Evolutionary conservation across 768 basidiomycete genomes (phyloP), one percentile per base, ranked within the genome.

Genomic region (Leccinum obscurum): DNA sequence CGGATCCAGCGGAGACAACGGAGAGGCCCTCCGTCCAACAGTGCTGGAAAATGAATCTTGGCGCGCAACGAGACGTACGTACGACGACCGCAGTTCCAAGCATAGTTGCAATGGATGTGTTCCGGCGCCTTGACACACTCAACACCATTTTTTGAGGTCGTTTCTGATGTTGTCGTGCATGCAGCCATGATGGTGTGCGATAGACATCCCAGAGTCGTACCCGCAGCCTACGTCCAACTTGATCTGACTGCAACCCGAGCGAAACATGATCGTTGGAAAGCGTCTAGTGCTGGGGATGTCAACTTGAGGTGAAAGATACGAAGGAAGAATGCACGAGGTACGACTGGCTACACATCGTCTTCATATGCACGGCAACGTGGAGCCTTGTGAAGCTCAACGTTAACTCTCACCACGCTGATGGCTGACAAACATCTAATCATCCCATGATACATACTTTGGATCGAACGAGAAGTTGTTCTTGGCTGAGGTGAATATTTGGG

Each of bases 21-120:
- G 30, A 32, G 30, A 32, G 30, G 30, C 30, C 30, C 28, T 28
- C 28, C 28, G 7, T 28, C 7, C 28, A 28, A 28, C 26, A 28
- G 26, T 5, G 26, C 26, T 6, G 10, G 11, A 11, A 32, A 52
- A 24, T 24, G 24, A 24, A 24, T n/a, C n/a, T 24, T 24, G 24
- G 3, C 24, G 24, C n/a, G 88, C 85, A 64, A 92, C 11, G 32
- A 62, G 34, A 58, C 24, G 24, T 2, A 24, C 3, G 17, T 8
- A 11, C 24, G 28, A 14, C 3, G 4, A 30, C 6, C 7, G 8
- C 5, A 34, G 22, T 37, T 13, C n/a, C 34, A n/a, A n/a, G n/a
- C n/a, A 28, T 28, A n/a, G 6, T 50, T 8, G 4, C 28, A 8
- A 41, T 26, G 22, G 15, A 10, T 8, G 11, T 20, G 11, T 28